phyloP scores from a whole-genome alignment of 2,329 filamentous ascomycete genomes.

The Achaetomium macrosporum region DNA sequence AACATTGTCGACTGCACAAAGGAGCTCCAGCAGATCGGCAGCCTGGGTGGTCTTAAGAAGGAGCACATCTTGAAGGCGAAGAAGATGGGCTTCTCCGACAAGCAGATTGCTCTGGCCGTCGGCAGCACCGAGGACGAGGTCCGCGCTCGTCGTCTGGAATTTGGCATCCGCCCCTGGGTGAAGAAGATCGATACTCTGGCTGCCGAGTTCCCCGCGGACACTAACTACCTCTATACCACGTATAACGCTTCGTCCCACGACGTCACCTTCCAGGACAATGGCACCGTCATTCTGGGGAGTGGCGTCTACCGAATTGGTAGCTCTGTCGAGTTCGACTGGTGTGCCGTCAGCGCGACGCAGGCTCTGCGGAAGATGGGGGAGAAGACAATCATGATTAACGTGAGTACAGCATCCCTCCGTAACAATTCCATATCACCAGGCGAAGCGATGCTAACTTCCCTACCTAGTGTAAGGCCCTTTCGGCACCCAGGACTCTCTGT shows the following conservation, averaged over 20 bases:
- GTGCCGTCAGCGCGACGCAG: conserved; percentile 82
- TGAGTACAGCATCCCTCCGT: conserved; percentile 34
- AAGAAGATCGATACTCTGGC: conserved; percentile 98
- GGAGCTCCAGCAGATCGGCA: conserved; percentile 78
- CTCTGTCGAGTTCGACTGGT: conserved; percentile 99
- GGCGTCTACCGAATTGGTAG: conserved; percentile 97
- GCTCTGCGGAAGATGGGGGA: conserved; percentile 80
- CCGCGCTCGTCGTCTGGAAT: conserved; percentile 73
- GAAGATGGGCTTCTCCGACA: conserved; percentile 96
- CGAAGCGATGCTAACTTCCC: background rate
- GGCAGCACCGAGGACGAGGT: conserved; percentile 85
- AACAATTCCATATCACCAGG: background rate
- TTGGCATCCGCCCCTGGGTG: conserved; percentile 89
- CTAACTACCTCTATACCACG: conserved; percentile 95
- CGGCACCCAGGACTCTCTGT: background rate
- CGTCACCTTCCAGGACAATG: conserved; percentile 88
- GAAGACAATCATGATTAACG: conserved; percentile 97
- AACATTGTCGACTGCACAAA: conserved; percentile 90
- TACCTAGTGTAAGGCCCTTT: background rate
- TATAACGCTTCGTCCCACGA: conserved; percentile 96
- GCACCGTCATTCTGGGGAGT: conserved; percentile 80
- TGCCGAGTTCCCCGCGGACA: conserved; percentile 90
- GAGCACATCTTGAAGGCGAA: conserved; percentile 87
- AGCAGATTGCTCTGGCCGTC: conserved; percentile 84
- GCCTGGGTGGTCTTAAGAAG: conserved; percentile 77